phyloP scores from a whole-genome alignment of 108 stramenopile genomes.

The Skeletonema grethae region DNA sequence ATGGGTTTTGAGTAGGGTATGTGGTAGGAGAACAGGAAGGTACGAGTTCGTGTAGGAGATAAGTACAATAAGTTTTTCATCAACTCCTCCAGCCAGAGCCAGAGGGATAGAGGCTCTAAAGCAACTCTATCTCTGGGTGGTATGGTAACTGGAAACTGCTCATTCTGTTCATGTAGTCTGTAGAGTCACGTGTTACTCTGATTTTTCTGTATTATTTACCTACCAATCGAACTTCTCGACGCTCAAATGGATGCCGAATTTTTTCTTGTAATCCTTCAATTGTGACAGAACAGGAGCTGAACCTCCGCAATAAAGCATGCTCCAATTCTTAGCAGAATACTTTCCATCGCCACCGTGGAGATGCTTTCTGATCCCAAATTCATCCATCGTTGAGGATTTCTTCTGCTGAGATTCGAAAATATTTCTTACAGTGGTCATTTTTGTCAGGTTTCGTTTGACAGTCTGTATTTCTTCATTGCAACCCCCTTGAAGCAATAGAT shows the following conservation, averaged over 20 bases:
- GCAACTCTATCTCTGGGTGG: too few relatives aligned
- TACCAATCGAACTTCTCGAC: conserved; percentile 48
- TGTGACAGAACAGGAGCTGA: conserved; percentile 13
- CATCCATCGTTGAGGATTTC: not conserved
- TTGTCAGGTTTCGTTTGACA: conserved; percentile 4
- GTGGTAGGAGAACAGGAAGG: not conserved
- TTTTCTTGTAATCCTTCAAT: conserved; percentile 17
- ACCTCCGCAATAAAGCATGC: conserved; percentile 36
- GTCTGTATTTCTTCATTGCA: not conserved
- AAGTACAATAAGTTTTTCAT: too few relatives aligned
- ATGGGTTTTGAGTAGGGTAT: too few relatives aligned
- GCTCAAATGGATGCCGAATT: conserved; percentile 24
- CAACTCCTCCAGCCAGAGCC: too few relatives aligned
- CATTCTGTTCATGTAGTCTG: too few relatives aligned
- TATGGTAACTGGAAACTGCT: too few relatives aligned
- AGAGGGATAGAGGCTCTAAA: too few relatives aligned
- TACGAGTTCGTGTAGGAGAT: too few relatives aligned
- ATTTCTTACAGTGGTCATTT: conserved; percentile 11
- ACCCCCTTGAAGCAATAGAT: conserved; percentile 21
- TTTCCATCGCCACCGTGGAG: conserved; percentile 22
- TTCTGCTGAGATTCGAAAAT: conserved; percentile 4
- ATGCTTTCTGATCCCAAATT: conserved; percentile 21
- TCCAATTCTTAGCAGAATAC: conserved; percentile 38
- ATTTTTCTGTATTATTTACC: not conserved
- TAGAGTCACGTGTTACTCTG: too few relatives aligned